Conservation (phyloP, 164 flowering plant species). For the Vitis labrusca region DNA sequence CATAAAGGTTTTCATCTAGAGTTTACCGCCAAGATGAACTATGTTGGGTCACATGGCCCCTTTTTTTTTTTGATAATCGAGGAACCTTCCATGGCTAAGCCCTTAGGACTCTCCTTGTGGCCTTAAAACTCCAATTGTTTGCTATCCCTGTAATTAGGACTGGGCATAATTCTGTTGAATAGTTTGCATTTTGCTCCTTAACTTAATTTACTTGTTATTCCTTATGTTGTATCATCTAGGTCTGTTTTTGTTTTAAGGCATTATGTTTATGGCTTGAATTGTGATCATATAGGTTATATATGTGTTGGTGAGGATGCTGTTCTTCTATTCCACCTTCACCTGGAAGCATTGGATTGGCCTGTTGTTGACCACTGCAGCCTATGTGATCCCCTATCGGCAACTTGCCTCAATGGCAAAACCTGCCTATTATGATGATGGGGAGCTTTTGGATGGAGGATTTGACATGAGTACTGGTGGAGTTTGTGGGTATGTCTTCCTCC, state of each 20-base stretch:
- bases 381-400: constrained; percentile 66
- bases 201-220: background rate
- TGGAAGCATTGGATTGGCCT: constrained; percentile 89
- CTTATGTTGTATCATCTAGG: background rate
- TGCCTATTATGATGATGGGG: constrained; percentile 64
- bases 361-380: constrained; percentile 59
- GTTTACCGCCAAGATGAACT: too few species aligned
- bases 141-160: too few species aligned
- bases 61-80: too few species aligned
- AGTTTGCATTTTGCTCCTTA: too few species aligned
- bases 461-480: constrained; percentile 94
- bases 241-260: background rate
- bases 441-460: constrained; percentile 91
- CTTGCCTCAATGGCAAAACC: constrained; percentile 82
- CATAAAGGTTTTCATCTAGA: too few species aligned
- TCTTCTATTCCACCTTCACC: constrained; percentile 64
- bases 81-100: too few species aligned
- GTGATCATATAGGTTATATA: constrained; percentile 50
- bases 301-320: constrained; percentile 58
- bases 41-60: too few species aligned
- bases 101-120: too few species aligned
- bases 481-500: constrained; percentile 62
- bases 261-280: background rate
- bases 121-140: too few species aligned
- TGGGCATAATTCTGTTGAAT: too few species aligned